Evolutionary conservation across 1,284 basidiomycete genomes (phyloP).

Genomic region (Irpex sp.): DNA sequence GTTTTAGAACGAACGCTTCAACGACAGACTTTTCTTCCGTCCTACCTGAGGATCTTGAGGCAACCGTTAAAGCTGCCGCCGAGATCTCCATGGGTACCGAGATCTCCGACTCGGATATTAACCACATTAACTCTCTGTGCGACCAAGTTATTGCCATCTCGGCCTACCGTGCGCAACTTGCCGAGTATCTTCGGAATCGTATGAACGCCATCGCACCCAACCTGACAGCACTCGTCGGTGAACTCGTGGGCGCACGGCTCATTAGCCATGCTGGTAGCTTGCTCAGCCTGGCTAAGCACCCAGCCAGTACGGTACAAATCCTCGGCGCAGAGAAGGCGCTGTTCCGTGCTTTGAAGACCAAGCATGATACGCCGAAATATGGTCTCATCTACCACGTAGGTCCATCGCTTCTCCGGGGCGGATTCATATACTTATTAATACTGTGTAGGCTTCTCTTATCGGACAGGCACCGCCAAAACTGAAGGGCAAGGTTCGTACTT

Average conservation of each 20-base stretch:
- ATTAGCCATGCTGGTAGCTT: constrained; percentile 97
- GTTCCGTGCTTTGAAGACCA: constrained; percentile 97
- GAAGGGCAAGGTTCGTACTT: constrained; percentile 82
- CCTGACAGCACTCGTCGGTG: constrained; percentile 92
- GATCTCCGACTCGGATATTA: constrained; percentile 93
- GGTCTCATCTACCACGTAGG: constrained; percentile 93
- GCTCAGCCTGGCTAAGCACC: constrained; percentile 93
- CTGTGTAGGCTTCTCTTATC: constrained; percentile 79
- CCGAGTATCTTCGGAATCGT: constrained; percentile 93
- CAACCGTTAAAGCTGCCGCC: constrained; percentile 87
- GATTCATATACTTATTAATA: too few relatives aligned
- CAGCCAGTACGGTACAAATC: constrained; percentile 97
- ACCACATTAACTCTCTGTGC: constrained; percentile 92
- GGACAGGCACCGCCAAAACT: constrained; percentile 97
- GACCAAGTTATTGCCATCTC: constrained; percentile 98
- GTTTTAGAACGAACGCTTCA: constrained; percentile 91
- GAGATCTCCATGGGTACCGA: constrained; percentile 99
- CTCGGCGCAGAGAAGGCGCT: constrained; percentile 98
- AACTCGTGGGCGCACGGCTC: constrained; percentile 93
- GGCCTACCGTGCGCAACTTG: constrained; percentile 89
- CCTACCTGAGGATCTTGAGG: constrained; percentile 94
- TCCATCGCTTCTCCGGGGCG: constrained; percentile 10
- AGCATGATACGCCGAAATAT: constrained; percentile 98
- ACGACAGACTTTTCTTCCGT: constrained; percentile 85
- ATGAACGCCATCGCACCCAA: constrained; percentile 99